phyloP scores from a whole-genome alignment of 2,329 filamentous ascomycete genomes.

The Penicillium sp. region DNA sequence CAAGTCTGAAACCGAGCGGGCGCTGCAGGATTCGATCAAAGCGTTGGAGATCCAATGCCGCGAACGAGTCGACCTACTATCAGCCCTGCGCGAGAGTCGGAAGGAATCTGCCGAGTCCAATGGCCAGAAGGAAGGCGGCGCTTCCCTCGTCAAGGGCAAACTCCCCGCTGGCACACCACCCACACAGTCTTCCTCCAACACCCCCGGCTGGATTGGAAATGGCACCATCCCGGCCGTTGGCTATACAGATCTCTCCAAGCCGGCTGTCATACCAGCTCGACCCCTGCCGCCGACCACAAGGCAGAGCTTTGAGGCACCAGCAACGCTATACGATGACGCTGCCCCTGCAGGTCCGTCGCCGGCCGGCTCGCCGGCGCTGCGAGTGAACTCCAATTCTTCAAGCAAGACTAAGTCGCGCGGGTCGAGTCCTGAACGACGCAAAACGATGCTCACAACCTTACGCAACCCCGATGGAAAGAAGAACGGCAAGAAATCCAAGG shows the following conservation, averaged over 20 bases:
- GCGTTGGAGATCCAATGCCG: constrained; percentile 88
- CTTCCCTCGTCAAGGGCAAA: constrained; percentile 30
- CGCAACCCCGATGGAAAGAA: constrained; percentile 49
- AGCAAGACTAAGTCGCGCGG: constrained; percentile 52
- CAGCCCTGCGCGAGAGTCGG: constrained; percentile 69
- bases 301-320: constrained; percentile 22
- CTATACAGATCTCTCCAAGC: constrained; percentile 77
- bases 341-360: constrained; percentile 11
- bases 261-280: constrained; percentile 57
- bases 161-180: constrained; percentile 15
- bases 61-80: constrained; percentile 83
- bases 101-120: constrained; percentile 43
- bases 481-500: constrained; percentile 45
- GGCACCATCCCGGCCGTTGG: constrained; percentile 77
- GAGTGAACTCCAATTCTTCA: constrained; percentile 30
- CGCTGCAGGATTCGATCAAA: constrained; percentile 74
- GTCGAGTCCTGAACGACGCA: constrained; percentile 60
- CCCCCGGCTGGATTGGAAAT: constrained; percentile 67
- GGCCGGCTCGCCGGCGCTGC: constrained; percentile 20
- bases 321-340: constrained; percentile 15
- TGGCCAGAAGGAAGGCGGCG: constrained; percentile 20
- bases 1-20: constrained; percentile 77
- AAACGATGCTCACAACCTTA: constrained; percentile 57
- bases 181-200: constrained; percentile 22
- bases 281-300: constrained; percentile 23